These are phyloP conservation scores for Luzula sylvatica DNA, from an alignment of 176 grass and related monocot genomes.

Conservation along the genomic window DNA sequence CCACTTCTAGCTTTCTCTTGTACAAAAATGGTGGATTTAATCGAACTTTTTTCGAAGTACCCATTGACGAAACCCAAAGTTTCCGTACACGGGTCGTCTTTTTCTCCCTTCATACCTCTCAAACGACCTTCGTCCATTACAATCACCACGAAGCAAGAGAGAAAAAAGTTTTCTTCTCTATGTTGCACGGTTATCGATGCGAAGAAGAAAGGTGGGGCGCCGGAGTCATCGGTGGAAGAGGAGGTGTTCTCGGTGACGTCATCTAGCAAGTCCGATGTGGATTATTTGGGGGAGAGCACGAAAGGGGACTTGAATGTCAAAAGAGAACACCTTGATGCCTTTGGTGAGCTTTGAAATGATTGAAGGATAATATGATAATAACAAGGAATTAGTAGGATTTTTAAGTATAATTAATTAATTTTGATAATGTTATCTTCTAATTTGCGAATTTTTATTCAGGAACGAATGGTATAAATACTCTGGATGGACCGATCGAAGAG, in stretches of 20 bases:
- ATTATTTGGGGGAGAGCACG: conserved; percentile 92
- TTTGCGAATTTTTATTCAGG: conserved; percentile 28
- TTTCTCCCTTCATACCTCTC: background rate
- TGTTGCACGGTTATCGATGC: conserved; percentile 22
- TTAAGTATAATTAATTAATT: background rate
- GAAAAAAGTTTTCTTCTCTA: background rate
- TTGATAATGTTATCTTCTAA: background rate
- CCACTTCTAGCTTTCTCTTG: background rate
- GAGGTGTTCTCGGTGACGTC: conserved; percentile 79
- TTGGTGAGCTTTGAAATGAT: conserved; percentile 41
- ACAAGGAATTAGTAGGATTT: background rate
- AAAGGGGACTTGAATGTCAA: conserved; percentile 90
- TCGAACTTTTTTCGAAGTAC: background rate
- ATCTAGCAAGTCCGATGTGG: conserved; percentile 64
- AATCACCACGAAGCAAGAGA: background rate
- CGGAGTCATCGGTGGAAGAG: conserved; percentile 28
- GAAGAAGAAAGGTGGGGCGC: conserved; percentile 27
- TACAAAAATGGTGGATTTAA: conserved; percentile 5
- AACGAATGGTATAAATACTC: conserved; percentile 34
- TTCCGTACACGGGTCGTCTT: background rate
- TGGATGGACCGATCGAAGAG: conserved; percentile 90
- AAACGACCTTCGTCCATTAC: background rate
- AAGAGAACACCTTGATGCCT: conserved; percentile 47
- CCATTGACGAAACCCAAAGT: background rate
- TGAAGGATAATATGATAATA: background rate